A percentile compares a stretch with the other conserved stretches of the same genome.
phyloP scores from a whole-genome alignment of 1,284 basidiomycete species.

The Porogramme epimiltina region DNA sequence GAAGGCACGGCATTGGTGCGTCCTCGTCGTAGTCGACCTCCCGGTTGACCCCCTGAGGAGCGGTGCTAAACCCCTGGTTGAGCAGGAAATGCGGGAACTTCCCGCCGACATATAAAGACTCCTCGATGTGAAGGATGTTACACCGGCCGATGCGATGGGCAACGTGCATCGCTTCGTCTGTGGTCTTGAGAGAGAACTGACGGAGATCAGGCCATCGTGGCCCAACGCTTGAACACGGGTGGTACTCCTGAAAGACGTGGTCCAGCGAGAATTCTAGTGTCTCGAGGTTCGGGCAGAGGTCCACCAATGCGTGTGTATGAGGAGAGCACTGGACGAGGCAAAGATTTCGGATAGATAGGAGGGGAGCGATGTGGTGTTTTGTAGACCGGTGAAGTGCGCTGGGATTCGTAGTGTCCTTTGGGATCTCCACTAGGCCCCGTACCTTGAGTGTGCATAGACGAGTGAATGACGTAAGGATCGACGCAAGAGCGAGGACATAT shows the following conservation, averaged over 20 bases:
- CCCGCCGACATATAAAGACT: background rate
- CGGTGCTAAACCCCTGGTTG: background rate
- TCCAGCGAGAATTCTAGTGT: background rate
- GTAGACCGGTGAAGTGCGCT: too few relatives aligned
- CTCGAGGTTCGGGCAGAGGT: background rate
- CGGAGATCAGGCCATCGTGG: background rate
- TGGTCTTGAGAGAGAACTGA: background rate
- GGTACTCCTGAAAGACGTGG: background rate
- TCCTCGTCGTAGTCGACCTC: background rate
- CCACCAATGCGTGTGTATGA: background rate
- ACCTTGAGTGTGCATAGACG: too few relatives aligned
- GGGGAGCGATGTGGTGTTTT: background rate
- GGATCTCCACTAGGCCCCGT: too few relatives aligned
- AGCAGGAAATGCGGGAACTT: background rate
- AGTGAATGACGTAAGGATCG: too few relatives aligned
- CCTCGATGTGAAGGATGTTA: background rate
- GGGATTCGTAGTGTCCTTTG: too few relatives aligned
- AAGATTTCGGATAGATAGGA: background rate
- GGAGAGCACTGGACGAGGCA: background rate
- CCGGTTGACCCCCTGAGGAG: background rate
- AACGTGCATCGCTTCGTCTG: background rate
- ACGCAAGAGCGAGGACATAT: too few relatives aligned
- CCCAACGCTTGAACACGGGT: background rate
- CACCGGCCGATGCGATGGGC: background rate
- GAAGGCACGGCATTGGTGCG: background rate